phyloP scores from a whole-genome alignment of 805 yeast species.

The Dipodascus albidus region DNA sequence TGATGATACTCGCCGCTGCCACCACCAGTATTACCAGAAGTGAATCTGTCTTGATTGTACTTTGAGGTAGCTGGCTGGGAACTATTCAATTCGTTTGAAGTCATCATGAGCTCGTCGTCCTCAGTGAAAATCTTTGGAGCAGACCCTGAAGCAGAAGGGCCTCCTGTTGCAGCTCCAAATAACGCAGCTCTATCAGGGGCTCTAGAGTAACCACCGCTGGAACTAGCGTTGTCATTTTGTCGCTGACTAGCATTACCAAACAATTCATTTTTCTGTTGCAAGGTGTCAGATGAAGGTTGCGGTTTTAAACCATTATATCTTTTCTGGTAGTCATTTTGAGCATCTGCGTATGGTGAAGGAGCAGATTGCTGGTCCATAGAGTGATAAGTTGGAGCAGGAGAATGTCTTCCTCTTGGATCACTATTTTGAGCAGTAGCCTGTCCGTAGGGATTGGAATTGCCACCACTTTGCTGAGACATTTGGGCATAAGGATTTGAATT shows the following conservation, averaged over 20 bases:
- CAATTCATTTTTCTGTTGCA: neutral
- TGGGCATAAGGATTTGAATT: slow-evolving; percentile 11
- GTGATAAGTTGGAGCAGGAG: neutral
- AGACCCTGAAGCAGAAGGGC: slow-evolving; percentile 1
- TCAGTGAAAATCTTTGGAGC: slow-evolving; percentile 1
- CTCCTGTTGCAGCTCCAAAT: slow-evolving; percentile 14
- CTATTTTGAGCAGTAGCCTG: slow-evolving; percentile 3
- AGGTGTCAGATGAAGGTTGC: neutral
- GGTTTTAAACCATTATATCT: slow-evolving; percentile 6
- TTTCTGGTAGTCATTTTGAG: slow-evolving; percentile 10
- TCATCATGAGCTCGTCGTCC: slow-evolving; percentile 21
- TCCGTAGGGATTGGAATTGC: slow-evolving; percentile 1
- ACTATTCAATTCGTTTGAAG: slow-evolving; percentile 15
- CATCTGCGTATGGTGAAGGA: slow-evolving; percentile 14
- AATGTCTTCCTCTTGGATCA: neutral
- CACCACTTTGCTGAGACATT: slow-evolving; percentile 2
- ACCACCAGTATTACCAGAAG: neutral
- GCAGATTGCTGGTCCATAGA: neutral
- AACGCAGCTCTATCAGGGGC: slow-evolving; percentile 19
- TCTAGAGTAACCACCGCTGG: neutral
- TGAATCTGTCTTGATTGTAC: neutral
- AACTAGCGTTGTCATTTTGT: slow-evolving; percentile 7
- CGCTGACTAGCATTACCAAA: slow-evolving; percentile 6
- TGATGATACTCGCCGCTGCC: slow-evolving; percentile 7
- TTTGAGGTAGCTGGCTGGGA: slow-evolving; percentile 5